Evolutionary conservation across 805 yeast genomes (phyloP).

Genomic region (Myxozyma vanderwaltii): DNA sequence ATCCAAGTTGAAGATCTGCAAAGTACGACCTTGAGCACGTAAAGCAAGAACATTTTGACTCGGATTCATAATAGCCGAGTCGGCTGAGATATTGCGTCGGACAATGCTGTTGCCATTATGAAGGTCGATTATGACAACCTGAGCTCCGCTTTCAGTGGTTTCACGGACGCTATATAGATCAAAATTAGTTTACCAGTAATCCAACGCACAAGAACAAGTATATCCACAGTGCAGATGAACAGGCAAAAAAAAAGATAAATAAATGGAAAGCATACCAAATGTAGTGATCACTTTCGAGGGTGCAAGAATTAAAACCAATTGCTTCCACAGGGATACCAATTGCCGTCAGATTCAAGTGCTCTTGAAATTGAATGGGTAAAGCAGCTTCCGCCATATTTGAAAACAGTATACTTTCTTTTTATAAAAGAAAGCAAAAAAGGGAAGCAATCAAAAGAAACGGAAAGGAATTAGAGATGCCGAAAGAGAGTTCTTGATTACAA

Average conservation of each 20-base stretch:
- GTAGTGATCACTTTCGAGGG: constrained; percentile 89
- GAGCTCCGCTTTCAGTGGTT: constrained; percentile 56
- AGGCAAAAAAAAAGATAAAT: too few relatives aligned
- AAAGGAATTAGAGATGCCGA: not conserved
- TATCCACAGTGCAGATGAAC: too few relatives aligned
- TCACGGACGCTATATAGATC: constrained; percentile 45
- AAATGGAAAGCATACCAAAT: constrained; percentile 61
- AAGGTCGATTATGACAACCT: constrained; percentile 87
- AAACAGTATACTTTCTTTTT: not conserved
- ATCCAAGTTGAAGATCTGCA: constrained; percentile 89
- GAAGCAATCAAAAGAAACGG: not conserved
- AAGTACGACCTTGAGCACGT: constrained; percentile 93
- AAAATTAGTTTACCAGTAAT: not conserved
- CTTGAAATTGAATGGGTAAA: constrained; percentile 95
- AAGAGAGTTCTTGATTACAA: not conserved
- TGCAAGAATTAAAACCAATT: constrained; percentile 89
- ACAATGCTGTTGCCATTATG: constrained; percentile 75
- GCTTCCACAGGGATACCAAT: constrained; percentile 83
- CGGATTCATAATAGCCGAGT: constrained; percentile 96
- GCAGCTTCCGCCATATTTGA: constrained; percentile 40
- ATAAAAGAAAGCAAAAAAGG: not conserved
- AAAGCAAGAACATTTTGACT: constrained; percentile 83
- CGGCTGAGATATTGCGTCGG: constrained; percentile 94
- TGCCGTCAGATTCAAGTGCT: constrained; percentile 82
- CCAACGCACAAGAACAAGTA: too few relatives aligned